Conservation (phyloP, 306 rosid species). For the Trichosanthes truncata region DNA sequence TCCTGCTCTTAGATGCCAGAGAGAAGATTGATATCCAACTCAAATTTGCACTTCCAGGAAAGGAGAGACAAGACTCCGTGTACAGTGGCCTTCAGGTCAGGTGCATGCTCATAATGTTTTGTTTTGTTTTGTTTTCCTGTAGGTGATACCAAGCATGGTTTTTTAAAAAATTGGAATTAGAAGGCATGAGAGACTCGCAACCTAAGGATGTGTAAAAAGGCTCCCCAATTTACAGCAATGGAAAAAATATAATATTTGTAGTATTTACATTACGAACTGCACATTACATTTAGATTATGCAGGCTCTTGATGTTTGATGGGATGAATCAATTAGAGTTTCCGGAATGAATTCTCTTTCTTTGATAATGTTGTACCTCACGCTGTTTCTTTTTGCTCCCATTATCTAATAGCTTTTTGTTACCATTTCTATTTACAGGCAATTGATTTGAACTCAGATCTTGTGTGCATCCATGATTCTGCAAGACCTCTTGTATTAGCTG, state of each 20-base stretch:
- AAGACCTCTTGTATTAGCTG: constrained; percentile 57
- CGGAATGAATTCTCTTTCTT: not conserved
- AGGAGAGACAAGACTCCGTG: constrained; percentile 97
- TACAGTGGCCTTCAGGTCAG: constrained; percentile 92
- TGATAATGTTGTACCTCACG: not conserved
- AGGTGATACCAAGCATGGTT: not conserved
- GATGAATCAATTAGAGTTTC: not conserved
- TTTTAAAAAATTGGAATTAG: not conserved
- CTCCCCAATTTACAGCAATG: not conserved
- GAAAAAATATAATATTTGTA: not conserved
- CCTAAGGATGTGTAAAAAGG: not conserved
- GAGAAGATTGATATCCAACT: constrained; percentile 34
- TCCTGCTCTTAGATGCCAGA: constrained; percentile 35
- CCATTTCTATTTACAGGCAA: constrained; percentile 44
- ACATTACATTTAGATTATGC: not conserved
- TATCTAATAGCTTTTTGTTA: not conserved
- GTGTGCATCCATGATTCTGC: constrained; percentile 97
- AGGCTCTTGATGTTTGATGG: not conserved
- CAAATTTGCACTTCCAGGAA: constrained; percentile 82
- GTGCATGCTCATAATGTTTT: constrained; percentile 27
- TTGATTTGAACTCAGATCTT: constrained; percentile 66
- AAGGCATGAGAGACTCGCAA: not conserved
- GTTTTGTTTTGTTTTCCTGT: not conserved
- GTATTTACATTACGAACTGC: not conserved
- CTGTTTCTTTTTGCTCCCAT: not conserved